phyloP scores from a whole-genome alignment of 2,329 filamentous ascomycete genomes.

The Phialemoniopsis sp. region DNA sequence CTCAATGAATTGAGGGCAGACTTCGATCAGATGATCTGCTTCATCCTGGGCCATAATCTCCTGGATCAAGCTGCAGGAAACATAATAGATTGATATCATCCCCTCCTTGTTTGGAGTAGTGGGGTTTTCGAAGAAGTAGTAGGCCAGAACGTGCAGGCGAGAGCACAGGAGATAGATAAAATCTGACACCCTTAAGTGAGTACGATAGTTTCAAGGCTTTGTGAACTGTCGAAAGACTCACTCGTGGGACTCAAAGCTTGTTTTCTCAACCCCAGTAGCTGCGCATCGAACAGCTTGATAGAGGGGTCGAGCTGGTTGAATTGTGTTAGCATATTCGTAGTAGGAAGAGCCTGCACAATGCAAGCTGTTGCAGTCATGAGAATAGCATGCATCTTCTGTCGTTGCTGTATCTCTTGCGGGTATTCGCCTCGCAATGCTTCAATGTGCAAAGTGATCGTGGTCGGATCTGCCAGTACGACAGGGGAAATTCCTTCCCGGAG shows the following conservation, averaged over 20 bases:
- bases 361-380: slow-evolving; percentile 4
- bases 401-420: neutral
- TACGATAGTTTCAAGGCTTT: neutral
- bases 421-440: too few species aligned
- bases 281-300: slow-evolving; percentile 7
- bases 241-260: neutral
- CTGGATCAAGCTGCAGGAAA: slow-evolving; percentile 38
- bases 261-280: slow-evolving; percentile 1
- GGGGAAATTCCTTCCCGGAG: too few species aligned
- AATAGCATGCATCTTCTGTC: slow-evolving; percentile 4
- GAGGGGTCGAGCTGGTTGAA: slow-evolving; percentile 1
- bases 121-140: slow-evolving; percentile 46
- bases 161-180: slow-evolving; percentile 41
- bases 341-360: slow-evolving; percentile 3
- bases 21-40: slow-evolving; percentile 29
- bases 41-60: slow-evolving; percentile 24
- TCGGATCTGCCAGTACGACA: too few species aligned
- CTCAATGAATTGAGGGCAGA: slow-evolving; percentile 43
- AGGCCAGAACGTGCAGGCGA: slow-evolving; percentile 42
- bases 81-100: slow-evolving; percentile 40
- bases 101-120: slow-evolving; percentile 31
- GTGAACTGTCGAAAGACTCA: neutral
- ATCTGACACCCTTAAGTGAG: neutral
- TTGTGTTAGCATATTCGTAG: too few species aligned
- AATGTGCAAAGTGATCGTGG: too few species aligned